Percentiles rank a stretch among this genome's conserved stretches.
These are phyloP conservation scores for Oryza glumipatula DNA, from an alignment of 176 grass and related monocot species.

Conservation along the genomic window DNA sequence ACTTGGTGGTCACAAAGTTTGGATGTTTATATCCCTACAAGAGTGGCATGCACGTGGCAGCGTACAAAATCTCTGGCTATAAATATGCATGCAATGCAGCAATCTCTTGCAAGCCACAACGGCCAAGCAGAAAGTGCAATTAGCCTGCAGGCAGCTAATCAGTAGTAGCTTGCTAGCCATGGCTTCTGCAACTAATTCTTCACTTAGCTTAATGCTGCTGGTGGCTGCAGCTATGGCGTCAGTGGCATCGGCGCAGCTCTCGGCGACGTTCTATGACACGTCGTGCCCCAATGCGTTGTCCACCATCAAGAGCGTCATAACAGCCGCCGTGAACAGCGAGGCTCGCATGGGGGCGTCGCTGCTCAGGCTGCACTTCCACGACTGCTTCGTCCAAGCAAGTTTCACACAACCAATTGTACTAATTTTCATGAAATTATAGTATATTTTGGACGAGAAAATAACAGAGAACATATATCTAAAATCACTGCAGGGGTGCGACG, in stretches of 20 bases:
- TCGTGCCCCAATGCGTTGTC: conserved; percentile 68
- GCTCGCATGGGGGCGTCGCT: conserved; percentile 74
- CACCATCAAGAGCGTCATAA: conserved; percentile 64
- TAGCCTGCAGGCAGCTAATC: not conserved
- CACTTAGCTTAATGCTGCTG: conserved; percentile 18
- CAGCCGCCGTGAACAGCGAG: conserved; percentile 47
- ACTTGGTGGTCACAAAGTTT: not conserved
- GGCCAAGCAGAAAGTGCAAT: not conserved
- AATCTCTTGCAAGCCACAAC: conserved; percentile 15
- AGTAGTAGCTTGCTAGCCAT: conserved; percentile 28
- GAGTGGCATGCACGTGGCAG: not conserved
- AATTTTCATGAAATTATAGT: not conserved
- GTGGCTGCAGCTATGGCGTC: conserved; percentile 28
- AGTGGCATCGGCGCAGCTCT: conserved; percentile 58
- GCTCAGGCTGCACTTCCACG: conserved; percentile 86
- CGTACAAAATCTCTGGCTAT: conserved; percentile 2
- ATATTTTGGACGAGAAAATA: not conserved
- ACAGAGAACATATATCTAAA: not conserved
- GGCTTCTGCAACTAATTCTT: conserved; percentile 23
- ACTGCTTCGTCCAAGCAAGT: conserved; percentile 91
- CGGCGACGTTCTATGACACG: conserved; percentile 70
- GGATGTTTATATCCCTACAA: not conserved
- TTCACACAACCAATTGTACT: not conserved
- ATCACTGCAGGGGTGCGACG: conserved; percentile 67
- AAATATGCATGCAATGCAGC: conserved; percentile 34